phyloP scores from a whole-genome alignment of 805 yeast genomes.

The Pichia deserticola region DNA sequence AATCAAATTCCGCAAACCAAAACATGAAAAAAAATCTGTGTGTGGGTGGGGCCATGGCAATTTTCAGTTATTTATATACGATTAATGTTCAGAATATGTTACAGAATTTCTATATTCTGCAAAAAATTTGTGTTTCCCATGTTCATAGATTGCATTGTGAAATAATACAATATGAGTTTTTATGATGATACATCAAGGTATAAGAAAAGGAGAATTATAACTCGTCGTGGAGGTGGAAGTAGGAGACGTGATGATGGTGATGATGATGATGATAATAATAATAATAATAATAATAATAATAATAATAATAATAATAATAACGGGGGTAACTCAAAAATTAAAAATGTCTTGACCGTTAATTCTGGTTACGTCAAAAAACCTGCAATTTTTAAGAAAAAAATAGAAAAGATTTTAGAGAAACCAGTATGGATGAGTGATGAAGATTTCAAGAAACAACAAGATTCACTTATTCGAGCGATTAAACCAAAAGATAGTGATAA shows the following conservation, averaged over 20 bases:
- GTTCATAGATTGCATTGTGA: too few relatives aligned
- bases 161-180: not conserved
- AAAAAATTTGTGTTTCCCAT: too few relatives aligned
- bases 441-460: conserved; percentile 18
- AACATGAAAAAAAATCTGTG: too few relatives aligned
- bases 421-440: conserved; percentile 32
- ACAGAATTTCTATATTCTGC: too few relatives aligned
- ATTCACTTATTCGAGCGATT: conserved; percentile 12
- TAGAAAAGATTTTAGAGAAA: conserved; percentile 8
- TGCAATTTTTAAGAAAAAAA: not conserved
- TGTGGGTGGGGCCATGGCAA: too few relatives aligned
- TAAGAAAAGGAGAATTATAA: conserved; percentile 18
- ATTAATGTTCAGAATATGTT: too few relatives aligned
- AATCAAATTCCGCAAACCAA: too few relatives aligned
- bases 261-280: not conserved
- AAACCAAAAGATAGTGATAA: not conserved
- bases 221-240: conserved; percentile 9
- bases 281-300: not conserved
- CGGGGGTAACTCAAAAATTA: too few relatives aligned
- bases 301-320: too few relatives aligned
- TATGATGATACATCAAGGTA: not conserved
- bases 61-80: too few relatives aligned
- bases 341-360: not conserved
- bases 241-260: conserved; percentile 13
- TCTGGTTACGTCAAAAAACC: not conserved